Conservation (phyloP, 805 yeast genomes). For the Ogataea paraovalis region DNA sequence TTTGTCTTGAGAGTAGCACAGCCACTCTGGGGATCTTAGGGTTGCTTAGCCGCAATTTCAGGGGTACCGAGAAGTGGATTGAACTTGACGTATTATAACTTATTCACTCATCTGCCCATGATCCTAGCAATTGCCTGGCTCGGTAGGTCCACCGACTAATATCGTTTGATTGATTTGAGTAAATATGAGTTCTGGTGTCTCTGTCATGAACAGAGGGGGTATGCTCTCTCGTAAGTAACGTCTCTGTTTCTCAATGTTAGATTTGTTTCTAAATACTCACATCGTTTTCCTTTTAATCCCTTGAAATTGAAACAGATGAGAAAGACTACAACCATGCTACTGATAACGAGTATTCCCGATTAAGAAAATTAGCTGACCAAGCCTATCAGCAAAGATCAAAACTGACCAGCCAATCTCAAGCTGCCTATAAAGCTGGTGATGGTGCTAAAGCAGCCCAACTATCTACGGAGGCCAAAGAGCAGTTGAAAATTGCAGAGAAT, state of each 20-base stretch:
- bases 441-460: constrained; percentile 67
- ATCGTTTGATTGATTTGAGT: no score
- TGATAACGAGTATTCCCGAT: constrained; percentile 57
- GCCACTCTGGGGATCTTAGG: no score
- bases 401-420: constrained; percentile 64
- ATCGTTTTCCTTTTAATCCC: not conserved
- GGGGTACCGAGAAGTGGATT: not conserved
- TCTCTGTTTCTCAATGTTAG: not conserved
- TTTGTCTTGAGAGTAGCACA: no score
- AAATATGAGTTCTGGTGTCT: constrained; percentile 23
- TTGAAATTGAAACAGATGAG: constrained; percentile 16
- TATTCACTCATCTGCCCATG: no score
- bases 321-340: constrained; percentile 70
- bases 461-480: constrained; percentile 64
- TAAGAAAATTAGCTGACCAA: constrained; percentile 64
- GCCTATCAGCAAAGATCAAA: constrained; percentile 55
- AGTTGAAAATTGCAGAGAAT: constrained; percentile 56
- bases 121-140: no score
- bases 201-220: constrained; percentile 24
- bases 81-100: no score
- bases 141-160: no score
- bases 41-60: not conserved
- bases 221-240: constrained; percentile 20
- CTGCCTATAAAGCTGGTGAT: constrained; percentile 73
- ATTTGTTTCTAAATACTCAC: not conserved